Evolutionary conservation across 2,329 filamentous ascomycete species (phyloP), one percentile per base, ranked within the genome.

Genomic region (Pestalotiopsis sp.): DNA sequence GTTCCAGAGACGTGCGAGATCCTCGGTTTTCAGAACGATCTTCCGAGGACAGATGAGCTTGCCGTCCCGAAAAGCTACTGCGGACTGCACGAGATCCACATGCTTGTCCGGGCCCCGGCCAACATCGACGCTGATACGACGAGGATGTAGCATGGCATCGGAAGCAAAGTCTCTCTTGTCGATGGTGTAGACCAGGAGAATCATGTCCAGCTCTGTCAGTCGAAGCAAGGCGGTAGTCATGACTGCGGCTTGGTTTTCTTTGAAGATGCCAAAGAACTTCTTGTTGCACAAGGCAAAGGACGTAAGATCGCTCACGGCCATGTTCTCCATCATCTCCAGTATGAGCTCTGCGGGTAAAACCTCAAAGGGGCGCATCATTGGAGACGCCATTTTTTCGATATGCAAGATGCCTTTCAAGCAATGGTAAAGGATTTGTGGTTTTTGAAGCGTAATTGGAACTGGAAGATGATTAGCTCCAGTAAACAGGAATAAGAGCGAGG

Each of bases 141-240:
- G 71, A 13, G 76, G 75, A 59, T 71, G 71, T 12, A 77, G 68
- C 73, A 76, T 76, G 45, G 66, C 69, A 3, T 69, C 67, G 3
- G 72, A 71, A 4, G 67, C 60, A n/a, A 74, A 71, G 41, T 78
- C 74, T n/a, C 67, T 66, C 9, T 76, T 73, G 2, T 80, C 79
- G 23, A 84, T 81, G 12, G 82, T 85, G 67, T 84, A 81, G 20
- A 86, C 73, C 68, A 84, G 83, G 20, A 88, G 77, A 12, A 88
- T 77, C 17, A 81, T 81, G 20, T 83, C 79, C 41, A 86, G 78
- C 1, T 78, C 77, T 79, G 86, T 69, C 77, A 80, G 68, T 82
- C 75, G 75, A 60, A 75, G 71, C 4, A 87, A 75, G 49, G 85
- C 78, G 3, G 78, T 78, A 13, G 84, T 73, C 61, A 88, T 71